A percentile compares a stretch with the other conserved stretches of the same genome.
Conservation (phyloP, 495 filamentous ascomycete species). For the Aspergillus cristatus region DNA sequence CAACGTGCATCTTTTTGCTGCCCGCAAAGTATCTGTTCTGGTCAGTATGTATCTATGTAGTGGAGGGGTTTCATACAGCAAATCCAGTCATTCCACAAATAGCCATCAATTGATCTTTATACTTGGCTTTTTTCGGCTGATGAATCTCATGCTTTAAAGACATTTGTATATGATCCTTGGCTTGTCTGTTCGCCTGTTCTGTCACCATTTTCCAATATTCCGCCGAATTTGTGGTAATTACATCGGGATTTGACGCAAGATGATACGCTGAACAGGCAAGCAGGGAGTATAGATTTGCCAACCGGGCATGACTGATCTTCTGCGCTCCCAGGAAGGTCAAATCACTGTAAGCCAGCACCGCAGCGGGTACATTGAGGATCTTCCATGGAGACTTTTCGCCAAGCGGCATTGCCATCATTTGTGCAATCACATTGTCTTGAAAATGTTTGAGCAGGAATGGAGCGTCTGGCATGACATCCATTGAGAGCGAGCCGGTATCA, state of each 20-base stretch:
- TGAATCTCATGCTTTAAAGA: slow-evolving; percentile 21
- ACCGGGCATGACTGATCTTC: slow-evolving; percentile 20
- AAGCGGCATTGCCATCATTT: slow-evolving; percentile 24
- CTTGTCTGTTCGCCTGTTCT: slow-evolving; percentile 18
- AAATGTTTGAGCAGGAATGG: slow-evolving; percentile 24
- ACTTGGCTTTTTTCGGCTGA: slow-evolving; percentile 26
- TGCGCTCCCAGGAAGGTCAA: slow-evolving; percentile 22
- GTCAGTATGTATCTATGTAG: not conserved
- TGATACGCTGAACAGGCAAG: slow-evolving; percentile 24
- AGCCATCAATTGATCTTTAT: slow-evolving; percentile 34
- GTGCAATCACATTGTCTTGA: slow-evolving; percentile 22
- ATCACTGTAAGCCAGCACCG: slow-evolving; percentile 22
- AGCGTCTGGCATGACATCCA: slow-evolving; percentile 15
- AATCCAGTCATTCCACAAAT: slow-evolving; percentile 22
- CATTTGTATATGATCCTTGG: slow-evolving; percentile 23
- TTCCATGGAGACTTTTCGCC: slow-evolving; percentile 26
- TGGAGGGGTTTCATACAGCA: slow-evolving; percentile 12
- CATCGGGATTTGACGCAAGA: slow-evolving; percentile 12
- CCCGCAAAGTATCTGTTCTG: slow-evolving; percentile 18
- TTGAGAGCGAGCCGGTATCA: slow-evolving; percentile 1
- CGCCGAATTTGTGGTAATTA: slow-evolving; percentile 4
- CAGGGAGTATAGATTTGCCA: slow-evolving; percentile 24
- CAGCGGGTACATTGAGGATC: slow-evolving; percentile 22
- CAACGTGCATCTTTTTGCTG: slow-evolving; percentile 26
- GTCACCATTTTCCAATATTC: slow-evolving; percentile 20